A percentile compares a stretch with the other conserved stretches of the same genome.
Evolutionary conservation across 1,284 basidiomycete genomes (phyloP).

Genomic region (Schizophyllum amplum): DNA sequence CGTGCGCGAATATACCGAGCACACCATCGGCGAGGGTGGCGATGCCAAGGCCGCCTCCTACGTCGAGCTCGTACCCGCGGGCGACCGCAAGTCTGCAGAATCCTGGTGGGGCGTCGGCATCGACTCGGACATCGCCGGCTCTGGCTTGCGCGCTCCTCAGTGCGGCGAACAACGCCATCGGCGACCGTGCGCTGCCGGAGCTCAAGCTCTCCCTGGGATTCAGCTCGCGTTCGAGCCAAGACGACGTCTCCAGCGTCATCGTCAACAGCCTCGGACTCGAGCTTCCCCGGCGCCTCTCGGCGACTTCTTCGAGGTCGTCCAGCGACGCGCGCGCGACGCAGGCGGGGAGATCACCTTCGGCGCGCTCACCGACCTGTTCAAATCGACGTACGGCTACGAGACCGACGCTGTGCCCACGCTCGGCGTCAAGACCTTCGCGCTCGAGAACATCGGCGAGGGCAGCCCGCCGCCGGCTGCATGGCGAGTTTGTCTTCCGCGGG

Average conservation of each 20-base stretch:
- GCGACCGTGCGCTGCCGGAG: conserved; percentile 60
- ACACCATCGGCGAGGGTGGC: conserved; percentile 81
- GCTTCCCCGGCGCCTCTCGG: conserved; percentile 87
- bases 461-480: conserved; percentile 52
- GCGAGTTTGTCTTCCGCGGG: conserved; percentile 68
- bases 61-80: conserved; percentile 80
- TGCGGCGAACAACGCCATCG: conserved; percentile 80
- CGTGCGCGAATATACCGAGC: conserved; percentile 91
- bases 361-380: conserved; percentile 63
- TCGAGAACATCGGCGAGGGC: conserved; percentile 43
- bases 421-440: conserved; percentile 48
- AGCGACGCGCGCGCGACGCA: conserved; percentile 45
- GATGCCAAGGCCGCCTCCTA: conserved; percentile 90
- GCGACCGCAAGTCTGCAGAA: conserved; percentile 47
- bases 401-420: conserved; percentile 25
- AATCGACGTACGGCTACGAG: conserved; percentile 64
- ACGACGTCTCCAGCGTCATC: conserved; percentile 83
- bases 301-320: conserved; percentile 91
- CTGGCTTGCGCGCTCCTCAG: conserved; percentile 90
- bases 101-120: conserved; percentile 97
- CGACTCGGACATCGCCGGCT: conserved; percentile 90
- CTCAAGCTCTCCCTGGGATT: conserved; percentile 67
- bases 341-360: conserved; percentile 65
- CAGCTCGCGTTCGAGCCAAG: conserved; percentile 58
- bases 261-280: conserved; percentile 84